phyloP scores from a whole-genome alignment of 352 stramenopile species.

The Phytophthora aleatoria region DNA sequence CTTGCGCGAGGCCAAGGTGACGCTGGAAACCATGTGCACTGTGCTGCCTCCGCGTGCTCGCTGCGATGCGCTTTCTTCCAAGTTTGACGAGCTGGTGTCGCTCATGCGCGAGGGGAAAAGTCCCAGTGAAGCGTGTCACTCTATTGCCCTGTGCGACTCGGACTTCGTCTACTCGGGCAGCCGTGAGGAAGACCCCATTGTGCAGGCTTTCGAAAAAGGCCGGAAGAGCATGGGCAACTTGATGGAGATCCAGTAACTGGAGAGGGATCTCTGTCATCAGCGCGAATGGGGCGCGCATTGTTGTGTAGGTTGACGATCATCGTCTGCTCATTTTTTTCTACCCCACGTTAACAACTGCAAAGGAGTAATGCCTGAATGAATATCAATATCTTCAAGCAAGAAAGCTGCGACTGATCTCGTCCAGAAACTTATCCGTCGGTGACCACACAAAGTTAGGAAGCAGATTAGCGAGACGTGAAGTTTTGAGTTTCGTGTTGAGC shows the following conservation, averaged over 20 bases:
- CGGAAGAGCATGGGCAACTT: conserved; percentile 41
- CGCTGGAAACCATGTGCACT: conserved; percentile 78
- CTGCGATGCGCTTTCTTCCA: conserved; percentile 71
- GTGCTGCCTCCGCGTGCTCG: conserved; percentile 62
- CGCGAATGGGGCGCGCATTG: conserved; percentile 17
- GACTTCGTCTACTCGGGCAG: conserved; percentile 39
- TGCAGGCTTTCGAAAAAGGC: conserved; percentile 36
- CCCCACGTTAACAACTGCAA: conserved; percentile 8
- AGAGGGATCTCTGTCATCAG: background rate
- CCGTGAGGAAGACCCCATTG: conserved; percentile 24
- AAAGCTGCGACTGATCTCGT: conserved; percentile 37
- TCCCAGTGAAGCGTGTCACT: conserved; percentile 60
- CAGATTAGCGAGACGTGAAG: conserved; percentile 21
- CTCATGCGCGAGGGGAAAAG: conserved; percentile 67
- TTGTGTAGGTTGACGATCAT: conserved; percentile 18
- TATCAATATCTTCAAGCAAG: conserved; percentile 20
- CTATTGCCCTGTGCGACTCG: conserved; percentile 58
- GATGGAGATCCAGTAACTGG: conserved; percentile 53
- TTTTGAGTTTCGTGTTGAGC: conserved; percentile 52
- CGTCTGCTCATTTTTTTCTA: conserved; percentile 16
- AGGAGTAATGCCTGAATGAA: conserved; percentile 21
- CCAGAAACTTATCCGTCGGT: conserved; percentile 20
- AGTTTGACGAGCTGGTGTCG: conserved; percentile 76
- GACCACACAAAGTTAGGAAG: conserved; percentile 36
- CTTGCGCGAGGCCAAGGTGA: conserved; percentile 65